These are phyloP conservation scores for Sugiyamaella paludigena DNA, from an alignment of 1,139 yeast genomes.

Conservation along the genomic window DNA sequence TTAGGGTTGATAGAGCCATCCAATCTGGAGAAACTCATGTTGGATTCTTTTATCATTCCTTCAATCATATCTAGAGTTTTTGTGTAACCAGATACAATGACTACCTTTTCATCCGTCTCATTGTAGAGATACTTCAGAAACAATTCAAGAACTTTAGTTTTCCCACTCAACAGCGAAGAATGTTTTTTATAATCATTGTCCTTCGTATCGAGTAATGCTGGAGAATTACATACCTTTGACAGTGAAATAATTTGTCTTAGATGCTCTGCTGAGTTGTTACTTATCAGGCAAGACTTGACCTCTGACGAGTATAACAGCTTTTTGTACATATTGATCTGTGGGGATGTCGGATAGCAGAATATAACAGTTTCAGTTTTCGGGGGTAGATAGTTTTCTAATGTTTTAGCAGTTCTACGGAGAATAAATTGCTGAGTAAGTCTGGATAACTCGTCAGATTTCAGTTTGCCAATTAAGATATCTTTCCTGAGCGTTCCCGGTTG, in stretches of 20 bases:
- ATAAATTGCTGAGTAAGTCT: constrained; percentile 63
- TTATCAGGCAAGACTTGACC: constrained; percentile 29
- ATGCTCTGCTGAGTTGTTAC: constrained; percentile 46
- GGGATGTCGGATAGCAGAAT: constrained; percentile 69
- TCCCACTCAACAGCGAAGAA: constrained; percentile 33
- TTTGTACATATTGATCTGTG: constrained; percentile 56
- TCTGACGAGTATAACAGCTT: constrained; percentile 14
- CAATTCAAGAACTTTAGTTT: constrained; percentile 35
- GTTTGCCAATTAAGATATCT: constrained; percentile 56
- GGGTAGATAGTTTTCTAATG: constrained; percentile 66
- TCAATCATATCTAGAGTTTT: constrained; percentile 81
- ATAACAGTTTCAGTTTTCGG: constrained; percentile 75
- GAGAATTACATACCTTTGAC: constrained; percentile 83
- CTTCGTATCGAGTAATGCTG: constrained; percentile 52
- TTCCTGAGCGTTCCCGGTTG: constrained; percentile 63
- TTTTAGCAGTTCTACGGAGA: constrained; percentile 69
- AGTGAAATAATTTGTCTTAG: constrained; percentile 70
- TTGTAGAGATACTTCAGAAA: constrained; percentile 33
- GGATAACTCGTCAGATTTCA: constrained; percentile 59
- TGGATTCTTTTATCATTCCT: constrained; percentile 49
- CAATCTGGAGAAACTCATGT: constrained; percentile 56
- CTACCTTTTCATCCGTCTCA: constrained; percentile 64
- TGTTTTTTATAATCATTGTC: background rate
- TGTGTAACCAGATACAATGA: constrained; percentile 84
- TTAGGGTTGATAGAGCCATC: constrained; percentile 83